Evolutionary conservation across 2,329 filamentous ascomycete genomes (phyloP), one percentile per base, ranked within the genome.

Genomic region (Trichoderma koningiopsis): DNA sequence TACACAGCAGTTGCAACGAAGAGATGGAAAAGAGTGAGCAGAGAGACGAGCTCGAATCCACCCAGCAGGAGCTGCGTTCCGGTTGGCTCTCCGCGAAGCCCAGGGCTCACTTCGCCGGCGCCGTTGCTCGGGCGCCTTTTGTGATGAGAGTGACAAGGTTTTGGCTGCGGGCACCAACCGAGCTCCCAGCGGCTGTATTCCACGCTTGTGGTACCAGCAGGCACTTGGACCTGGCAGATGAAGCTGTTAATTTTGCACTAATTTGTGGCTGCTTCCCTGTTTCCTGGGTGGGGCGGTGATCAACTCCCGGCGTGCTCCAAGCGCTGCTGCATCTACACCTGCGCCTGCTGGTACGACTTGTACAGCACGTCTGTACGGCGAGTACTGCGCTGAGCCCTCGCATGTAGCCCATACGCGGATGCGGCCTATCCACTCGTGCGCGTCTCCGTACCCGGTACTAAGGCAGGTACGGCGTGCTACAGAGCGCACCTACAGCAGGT

Each of bases 381-480:
- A 37, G 31, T 55, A 40, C 61, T 27, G 33, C n/a, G 47, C 60
- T 22, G 60, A 19, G 24, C 19, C 19, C 19, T n/a, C n/a, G 27
- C 37, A 35, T 4, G 61, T 62, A 27, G 24, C 29, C 27, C 53
- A 16, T 56, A 56, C 33, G 43, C 29, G n/a, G 35, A 11, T 33
- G 19, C 35, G 24, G 14, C 55, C 2, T 58, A 37, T 40, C 49
- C 3, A 29, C 61, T 5, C 43, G 5, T 35, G 43, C 40, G 43
- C 47, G 29, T 22, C 37, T 11, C 43, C 59, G 62, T 67, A 67
- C 29, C 52, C 14, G 31, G 55, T 67, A 59, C 55, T 52, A n/a
- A 67, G 22, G 64, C 64, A 67, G 55, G 64, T 67, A 67, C 61
- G 52, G 31, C 14, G 49, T 40, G 61, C 43, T 59, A 67, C 64